Evolutionary conservation across 805 yeast genomes (phyloP), one percentile per base, ranked within the genome.

Genomic region (Candida argentea): DNA sequence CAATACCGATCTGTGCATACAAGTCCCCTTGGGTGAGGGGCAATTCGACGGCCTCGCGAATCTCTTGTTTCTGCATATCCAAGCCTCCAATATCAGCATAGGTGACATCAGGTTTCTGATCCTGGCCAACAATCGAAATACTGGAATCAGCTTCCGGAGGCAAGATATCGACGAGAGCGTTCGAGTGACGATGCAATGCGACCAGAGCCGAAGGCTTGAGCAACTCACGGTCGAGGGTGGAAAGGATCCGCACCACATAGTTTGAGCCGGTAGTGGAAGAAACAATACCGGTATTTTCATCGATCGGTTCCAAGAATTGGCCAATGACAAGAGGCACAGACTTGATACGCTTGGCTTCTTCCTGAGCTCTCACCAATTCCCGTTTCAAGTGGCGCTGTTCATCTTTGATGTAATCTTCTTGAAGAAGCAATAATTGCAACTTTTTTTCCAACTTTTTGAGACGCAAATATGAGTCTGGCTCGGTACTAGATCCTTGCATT

Each of bases 131-230:
- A 53, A 93, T 86, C 20, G 98, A 78, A 40, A 91, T 91, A 20
- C 91, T 78, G 2, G 96, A 86, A 50, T 91, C 99, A 1, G 97
- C 96, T 65, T 91, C 98, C 16, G 98, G 98, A 16, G 99, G 98
- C 48, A 91, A 64, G 32, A 93, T 91, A 55, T 91, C 97, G 20
- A 91, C 98, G 39, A 91, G 65, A 2, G 98, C 96, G 52, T 93
- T 93, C 8, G 97, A 89, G 61, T 93, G 97, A 53, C 98, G 94
- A 55, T 91, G 98, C 40, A 91, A 67, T 1, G 98, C 98, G 18
- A 91, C 99, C 9, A 95, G 83, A 20, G 94, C 81, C 4, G 95
- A 81, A 9, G 97, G 87, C 56, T 91, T 91, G 48, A 91, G 72
- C 40, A 89, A 67, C 57, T 93, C 98, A 37, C 97, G 71, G 49